Evolutionary conservation across 768 basidiomycete species (phyloP).

Genomic region (Clitopilus hobsonii): DNA sequence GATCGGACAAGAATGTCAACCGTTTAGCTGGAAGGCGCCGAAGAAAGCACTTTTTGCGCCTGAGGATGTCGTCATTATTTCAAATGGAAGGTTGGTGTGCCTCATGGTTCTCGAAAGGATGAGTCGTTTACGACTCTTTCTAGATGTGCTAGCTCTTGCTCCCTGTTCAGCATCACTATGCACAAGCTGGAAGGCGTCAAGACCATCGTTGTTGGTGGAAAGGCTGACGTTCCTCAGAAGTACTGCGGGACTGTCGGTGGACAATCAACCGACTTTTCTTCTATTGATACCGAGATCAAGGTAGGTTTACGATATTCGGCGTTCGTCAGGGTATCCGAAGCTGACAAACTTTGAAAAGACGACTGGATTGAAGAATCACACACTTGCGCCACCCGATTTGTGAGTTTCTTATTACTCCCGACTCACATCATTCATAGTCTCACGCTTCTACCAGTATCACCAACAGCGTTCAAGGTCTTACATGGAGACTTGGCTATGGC

Average conservation of each 20-base stretch:
- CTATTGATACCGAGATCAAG: slow-evolving; percentile 57
- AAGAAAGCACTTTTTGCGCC: slow-evolving; percentile 41
- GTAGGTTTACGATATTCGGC: slow-evolving; percentile 19
- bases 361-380: slow-evolving; percentile 46
- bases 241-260: slow-evolving; percentile 62
- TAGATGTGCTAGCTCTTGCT: slow-evolving; percentile 46
- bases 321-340: too few species aligned
- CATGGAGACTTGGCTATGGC: slow-evolving; percentile 60
- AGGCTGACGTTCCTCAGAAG: slow-evolving; percentile 39
- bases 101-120: not conserved
- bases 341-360: slow-evolving; percentile 28
- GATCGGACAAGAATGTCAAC: slow-evolving; percentile 45
- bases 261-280: slow-evolving; percentile 52
- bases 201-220: slow-evolving; percentile 54
- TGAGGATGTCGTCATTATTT: slow-evolving; percentile 45
- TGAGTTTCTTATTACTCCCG: slow-evolving; percentile 23
- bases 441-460: slow-evolving; percentile 30
- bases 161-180: slow-evolving; percentile 52
- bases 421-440: not conserved
- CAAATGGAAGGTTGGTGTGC: slow-evolving; percentile 44
- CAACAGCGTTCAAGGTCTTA: slow-evolving; percentile 55
- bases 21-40: slow-evolving; percentile 27
- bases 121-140: not conserved
- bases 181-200: slow-evolving; percentile 51
- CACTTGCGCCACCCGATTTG: slow-evolving; percentile 58